These are phyloP conservation scores for Alternaria longipes DNA, from an alignment of 2,329 filamentous ascomycete genomes.

Conservation along the genomic window DNA sequence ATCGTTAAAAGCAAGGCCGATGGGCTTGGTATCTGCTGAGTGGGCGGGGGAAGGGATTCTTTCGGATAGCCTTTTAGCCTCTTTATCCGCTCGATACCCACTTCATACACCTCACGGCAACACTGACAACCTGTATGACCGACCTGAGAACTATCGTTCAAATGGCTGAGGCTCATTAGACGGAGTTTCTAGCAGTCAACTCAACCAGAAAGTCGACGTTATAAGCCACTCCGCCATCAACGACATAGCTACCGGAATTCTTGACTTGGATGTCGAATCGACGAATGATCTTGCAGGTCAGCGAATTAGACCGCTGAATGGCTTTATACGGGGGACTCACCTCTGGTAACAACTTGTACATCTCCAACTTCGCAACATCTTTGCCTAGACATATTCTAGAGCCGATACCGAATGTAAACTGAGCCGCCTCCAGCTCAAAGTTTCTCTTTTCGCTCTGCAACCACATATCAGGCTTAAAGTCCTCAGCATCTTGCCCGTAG, in stretches of 20 bases:
- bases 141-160: background rate
- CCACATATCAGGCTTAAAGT: slow-evolving; percentile 56
- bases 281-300: slow-evolving; percentile 34
- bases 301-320: background rate
- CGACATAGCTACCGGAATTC: slow-evolving; percentile 35
- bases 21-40: slow-evolving; percentile 1
- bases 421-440: slow-evolving; percentile 39
- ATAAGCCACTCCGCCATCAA: slow-evolving; percentile 44
- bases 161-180: background rate
- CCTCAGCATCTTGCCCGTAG: slow-evolving; percentile 53
- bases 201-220: slow-evolving; percentile 36
- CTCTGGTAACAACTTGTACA: slow-evolving; percentile 47
- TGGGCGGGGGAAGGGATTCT: slow-evolving; percentile 3
- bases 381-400: slow-evolving; percentile 43
- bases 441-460: slow-evolving; percentile 36
- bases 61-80: slow-evolving; percentile 15
- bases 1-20: slow-evolving; percentile 12
- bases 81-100: slow-evolving; percentile 10
- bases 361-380: slow-evolving; percentile 43
- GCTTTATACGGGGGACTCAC: slow-evolving; percentile 24
- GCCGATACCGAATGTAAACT: slow-evolving; percentile 44
- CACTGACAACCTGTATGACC: background rate
- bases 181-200: slow-evolving; percentile 7
- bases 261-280: slow-evolving; percentile 41
- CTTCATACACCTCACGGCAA: background rate